phyloP scores from a whole-genome alignment of 2,329 filamentous ascomycete species.

The Phaeophleospora eucalypticola region DNA sequence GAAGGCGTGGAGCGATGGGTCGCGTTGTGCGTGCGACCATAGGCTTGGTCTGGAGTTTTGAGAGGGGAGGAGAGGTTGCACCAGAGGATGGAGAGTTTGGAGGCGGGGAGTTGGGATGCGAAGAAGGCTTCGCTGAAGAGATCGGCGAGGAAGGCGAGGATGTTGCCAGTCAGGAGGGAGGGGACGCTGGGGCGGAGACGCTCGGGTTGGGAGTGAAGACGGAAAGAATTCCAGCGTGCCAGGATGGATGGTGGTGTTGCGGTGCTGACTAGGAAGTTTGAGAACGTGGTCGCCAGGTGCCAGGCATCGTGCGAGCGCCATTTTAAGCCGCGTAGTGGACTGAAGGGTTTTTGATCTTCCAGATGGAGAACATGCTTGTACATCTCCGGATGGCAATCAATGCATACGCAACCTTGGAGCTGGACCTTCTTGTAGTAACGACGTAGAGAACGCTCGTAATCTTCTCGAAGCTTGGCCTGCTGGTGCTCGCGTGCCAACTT shows the following conservation, averaged over 20 bases:
- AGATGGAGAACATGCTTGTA: background rate
- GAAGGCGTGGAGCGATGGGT: background rate
- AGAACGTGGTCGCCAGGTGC: slow-evolving; percentile 3
- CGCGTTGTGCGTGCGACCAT: background rate
- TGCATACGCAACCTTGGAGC: slow-evolving; percentile 1
- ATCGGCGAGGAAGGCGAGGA: slow-evolving; percentile 2
- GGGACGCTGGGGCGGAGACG: background rate
- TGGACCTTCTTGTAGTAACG: background rate
- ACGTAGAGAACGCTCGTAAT: background rate
- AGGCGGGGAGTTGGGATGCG: slow-evolving; percentile 8
- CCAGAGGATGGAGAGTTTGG: slow-evolving; percentile 2
- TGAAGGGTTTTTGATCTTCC: background rate
- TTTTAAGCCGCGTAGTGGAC: background rate
- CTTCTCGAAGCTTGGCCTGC: background rate
- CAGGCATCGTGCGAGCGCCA: slow-evolving; percentile 4
- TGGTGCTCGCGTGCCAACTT: background rate
- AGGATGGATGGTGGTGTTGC: background rate
- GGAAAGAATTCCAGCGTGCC: background rate
- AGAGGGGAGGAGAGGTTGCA: too few species aligned
- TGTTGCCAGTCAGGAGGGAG: background rate
- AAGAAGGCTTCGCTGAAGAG: slow-evolving; percentile 16
- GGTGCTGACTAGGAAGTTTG: background rate
- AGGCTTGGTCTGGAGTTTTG: background rate
- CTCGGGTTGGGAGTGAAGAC: background rate
- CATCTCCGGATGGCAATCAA: background rate